phyloP scores from a whole-genome alignment of 2,329 filamentous ascomycete genomes.

The Trichoderma sp. region DNA sequence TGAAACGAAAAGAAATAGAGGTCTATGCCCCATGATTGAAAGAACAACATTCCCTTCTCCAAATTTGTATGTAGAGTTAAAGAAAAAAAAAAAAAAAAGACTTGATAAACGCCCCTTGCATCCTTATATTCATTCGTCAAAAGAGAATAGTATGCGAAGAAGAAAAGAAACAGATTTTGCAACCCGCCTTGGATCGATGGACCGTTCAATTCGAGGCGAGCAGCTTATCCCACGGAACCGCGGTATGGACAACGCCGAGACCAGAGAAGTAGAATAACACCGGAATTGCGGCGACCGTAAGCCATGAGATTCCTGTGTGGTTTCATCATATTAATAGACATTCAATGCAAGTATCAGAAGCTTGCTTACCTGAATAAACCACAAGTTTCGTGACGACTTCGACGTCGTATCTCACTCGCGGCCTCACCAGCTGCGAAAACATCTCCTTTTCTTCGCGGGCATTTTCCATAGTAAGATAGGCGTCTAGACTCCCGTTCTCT shows the following conservation, averaged over 20 bases:
- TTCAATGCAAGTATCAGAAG: conserved; percentile 27
- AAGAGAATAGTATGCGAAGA: not conserved
- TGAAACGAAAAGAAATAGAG: not conserved
- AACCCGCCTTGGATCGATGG: not conserved
- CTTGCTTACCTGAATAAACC: conserved; percentile 82
- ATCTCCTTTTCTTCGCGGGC: conserved; percentile 73
- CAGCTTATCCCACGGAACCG: conserved; percentile 10
- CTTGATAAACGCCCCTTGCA: not conserved
- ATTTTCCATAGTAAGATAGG: conserved; percentile 44
- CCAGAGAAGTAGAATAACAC: conserved; percentile 69
- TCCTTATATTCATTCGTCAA: conserved; percentile 17
- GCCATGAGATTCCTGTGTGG: conserved; percentile 73
- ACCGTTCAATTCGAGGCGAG: not conserved
- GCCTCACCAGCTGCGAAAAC: conserved; percentile 81
- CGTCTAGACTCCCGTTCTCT: conserved; percentile 42
- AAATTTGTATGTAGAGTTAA: not conserved
- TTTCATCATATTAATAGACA: conserved; percentile 21
- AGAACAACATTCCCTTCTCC: not conserved
- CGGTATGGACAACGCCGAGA: conserved; percentile 50
- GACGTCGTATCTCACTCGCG: conserved; percentile 94
- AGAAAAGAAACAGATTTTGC: not conserved
- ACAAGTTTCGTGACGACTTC: conserved; percentile 97
- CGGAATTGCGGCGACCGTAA: conserved; percentile 76
- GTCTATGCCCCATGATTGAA: not conserved
- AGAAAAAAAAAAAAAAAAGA: not conserved